phyloP scores from a whole-genome alignment of 2,329 filamentous ascomycete species.

The Aspergillus jensenii region DNA sequence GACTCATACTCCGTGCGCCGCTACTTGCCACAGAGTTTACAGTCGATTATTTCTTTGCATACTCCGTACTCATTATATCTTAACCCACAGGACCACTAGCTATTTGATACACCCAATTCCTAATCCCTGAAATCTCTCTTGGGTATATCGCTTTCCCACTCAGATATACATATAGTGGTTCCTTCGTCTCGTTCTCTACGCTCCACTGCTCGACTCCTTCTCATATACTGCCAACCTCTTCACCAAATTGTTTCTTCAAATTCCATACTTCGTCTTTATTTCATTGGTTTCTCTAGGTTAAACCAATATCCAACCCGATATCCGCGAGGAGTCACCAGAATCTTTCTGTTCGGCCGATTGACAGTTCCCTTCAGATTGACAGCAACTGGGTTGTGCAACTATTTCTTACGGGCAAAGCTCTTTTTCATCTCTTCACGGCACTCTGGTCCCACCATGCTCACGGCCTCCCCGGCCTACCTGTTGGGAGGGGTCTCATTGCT shows the following conservation, averaged over 20 bases:
- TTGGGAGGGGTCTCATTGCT: constrained; percentile 26
- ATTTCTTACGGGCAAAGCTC: neutral
- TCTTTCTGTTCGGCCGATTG: neutral
- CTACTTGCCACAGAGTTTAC: constrained; percentile 12
- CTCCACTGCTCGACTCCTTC: neutral
- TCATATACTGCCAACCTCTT: neutral
- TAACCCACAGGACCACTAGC: constrained; percentile 13
- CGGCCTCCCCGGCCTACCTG: constrained; percentile 19
- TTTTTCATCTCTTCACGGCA: neutral
- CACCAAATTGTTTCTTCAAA: neutral
- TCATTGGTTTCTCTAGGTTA: neutral
- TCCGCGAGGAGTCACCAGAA: neutral
- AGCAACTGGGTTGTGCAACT: neutral
- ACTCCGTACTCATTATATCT: constrained; percentile 17
- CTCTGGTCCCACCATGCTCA: constrained; percentile 5
- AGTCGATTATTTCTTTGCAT: constrained; percentile 13
- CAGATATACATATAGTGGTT: neutral
- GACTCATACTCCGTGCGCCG: constrained; percentile 7
- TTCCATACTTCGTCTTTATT: neutral
- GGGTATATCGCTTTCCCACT: neutral
- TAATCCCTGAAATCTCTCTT: constrained; percentile 6
- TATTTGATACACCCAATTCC: constrained; percentile 14
- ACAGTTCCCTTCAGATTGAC: neutral
- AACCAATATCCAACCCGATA: neutral
- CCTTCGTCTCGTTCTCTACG: neutral